Conservation (phyloP, 2,329 filamentous ascomycete genomes). For the Penicillium palitans region DNA sequence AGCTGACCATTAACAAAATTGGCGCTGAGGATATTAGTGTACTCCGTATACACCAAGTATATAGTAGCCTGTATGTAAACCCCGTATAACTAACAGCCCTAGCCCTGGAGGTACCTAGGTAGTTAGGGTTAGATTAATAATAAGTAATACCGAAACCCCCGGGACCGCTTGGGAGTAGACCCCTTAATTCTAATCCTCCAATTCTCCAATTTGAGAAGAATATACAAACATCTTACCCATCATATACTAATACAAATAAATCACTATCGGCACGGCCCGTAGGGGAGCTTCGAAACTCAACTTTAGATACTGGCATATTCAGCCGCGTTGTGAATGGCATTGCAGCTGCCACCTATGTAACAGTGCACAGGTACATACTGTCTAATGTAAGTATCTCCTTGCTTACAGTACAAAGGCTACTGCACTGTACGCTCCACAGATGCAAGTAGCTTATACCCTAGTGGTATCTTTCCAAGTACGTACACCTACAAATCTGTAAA, state of each 20-base stretch:
- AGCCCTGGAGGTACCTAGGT: neutral
- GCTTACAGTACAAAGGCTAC: neutral
- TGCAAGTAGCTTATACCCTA: neutral
- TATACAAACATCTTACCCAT: neutral
- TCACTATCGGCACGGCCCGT: conserved; percentile 8
- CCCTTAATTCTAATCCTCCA: neutral
- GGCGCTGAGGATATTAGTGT: neutral
- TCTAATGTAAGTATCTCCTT: neutral
- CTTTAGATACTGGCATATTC: neutral
- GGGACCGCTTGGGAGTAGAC: neutral
- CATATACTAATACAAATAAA: neutral
- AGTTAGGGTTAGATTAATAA: neutral
- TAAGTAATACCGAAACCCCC: neutral
- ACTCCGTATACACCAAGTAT: neutral
- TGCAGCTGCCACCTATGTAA: conserved; percentile 15
- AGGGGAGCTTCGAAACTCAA: conserved; percentile 1
- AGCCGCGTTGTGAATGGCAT: conserved; percentile 11
- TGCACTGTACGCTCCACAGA: neutral
- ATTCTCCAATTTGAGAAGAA: neutral
- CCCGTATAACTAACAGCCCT: neutral
- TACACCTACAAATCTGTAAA: neutral
- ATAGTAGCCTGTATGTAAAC: neutral
- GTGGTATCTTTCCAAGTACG: neutral
- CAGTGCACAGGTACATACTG: neutral
- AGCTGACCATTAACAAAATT: neutral